Percentiles rank a stretch among this genome's conserved stretches.
These are phyloP conservation scores for Geotrichum histeridarum DNA, from an alignment of 1,139 yeast genomes.

Conservation along the genomic window DNA sequence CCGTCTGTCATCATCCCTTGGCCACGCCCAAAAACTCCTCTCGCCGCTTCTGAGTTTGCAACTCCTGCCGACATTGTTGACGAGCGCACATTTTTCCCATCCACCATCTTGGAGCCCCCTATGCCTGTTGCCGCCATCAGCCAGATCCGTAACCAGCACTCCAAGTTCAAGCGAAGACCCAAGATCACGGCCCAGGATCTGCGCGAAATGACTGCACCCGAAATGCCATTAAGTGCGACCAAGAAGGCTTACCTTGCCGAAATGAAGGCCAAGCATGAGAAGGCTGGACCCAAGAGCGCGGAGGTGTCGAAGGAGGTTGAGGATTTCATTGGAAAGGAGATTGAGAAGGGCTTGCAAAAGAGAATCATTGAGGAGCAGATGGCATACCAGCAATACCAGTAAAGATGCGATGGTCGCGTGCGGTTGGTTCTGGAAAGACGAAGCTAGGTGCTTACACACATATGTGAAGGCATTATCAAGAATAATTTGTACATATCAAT, in stretches of 20 bases:
- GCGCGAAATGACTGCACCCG: conserved; percentile 44
- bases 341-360: conserved; percentile 43
- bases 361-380: conserved; percentile 31
- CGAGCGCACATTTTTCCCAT: conserved; percentile 71
- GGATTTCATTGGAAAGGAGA: conserved; percentile 54
- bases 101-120: conserved; percentile 60
- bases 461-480: too few relatives aligned
- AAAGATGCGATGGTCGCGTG: conserved; percentile 4
- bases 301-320: conserved; percentile 49
- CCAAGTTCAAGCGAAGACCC: conserved; percentile 41
- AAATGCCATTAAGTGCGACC: conserved; percentile 56
- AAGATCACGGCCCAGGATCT: conserved; percentile 16
- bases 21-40: conserved; percentile 68
- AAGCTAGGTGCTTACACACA: too few relatives aligned
- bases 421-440: too few relatives aligned
- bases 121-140: conserved; percentile 61
- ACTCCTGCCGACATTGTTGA: conserved; percentile 59
- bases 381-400: conserved; percentile 32
- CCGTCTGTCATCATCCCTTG: conserved; percentile 72
- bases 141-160: conserved; percentile 69
- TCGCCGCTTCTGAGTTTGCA: conserved; percentile 51
- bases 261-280: conserved; percentile 12
- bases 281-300: conserved; percentile 30
- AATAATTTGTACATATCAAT: too few relatives aligned
- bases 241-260: conserved; percentile 17